Evolutionary conservation across 805 yeast genomes (phyloP).

Genomic region (Yamadazyma insecticola): DNA sequence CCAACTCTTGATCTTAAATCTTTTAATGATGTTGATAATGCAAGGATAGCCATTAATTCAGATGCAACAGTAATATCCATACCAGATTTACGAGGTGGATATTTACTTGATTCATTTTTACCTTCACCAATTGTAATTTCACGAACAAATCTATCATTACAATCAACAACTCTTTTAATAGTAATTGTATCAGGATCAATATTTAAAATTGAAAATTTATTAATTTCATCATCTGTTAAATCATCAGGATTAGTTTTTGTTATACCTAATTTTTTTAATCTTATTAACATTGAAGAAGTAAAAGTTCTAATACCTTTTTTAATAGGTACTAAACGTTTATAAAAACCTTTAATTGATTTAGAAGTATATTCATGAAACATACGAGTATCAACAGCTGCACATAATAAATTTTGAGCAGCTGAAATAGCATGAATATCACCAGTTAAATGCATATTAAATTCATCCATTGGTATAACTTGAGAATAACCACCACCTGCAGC

Average conservation of each 20-base stretch:
- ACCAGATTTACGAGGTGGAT: constrained; percentile 79
- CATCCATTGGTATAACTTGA: constrained; percentile 87
- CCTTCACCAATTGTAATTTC: constrained; percentile 89
- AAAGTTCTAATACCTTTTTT: constrained; percentile 78
- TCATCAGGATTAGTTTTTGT: constrained; percentile 73
- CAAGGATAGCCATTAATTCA: constrained; percentile 94
- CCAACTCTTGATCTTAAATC: constrained; percentile 90
- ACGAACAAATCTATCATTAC: constrained; percentile 87
- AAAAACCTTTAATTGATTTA: constrained; percentile 70
- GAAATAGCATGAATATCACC: constrained; percentile 86
- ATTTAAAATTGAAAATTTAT: constrained; percentile 73
- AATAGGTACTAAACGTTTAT: constrained; percentile 79
- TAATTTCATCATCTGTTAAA: constrained; percentile 71
- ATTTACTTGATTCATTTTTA: constrained; percentile 77
- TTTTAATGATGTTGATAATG: constrained; percentile 68
- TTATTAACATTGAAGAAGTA: constrained; percentile 71
- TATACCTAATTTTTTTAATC: constrained; percentile 80
- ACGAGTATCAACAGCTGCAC: constrained; percentile 84
- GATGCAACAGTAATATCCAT: constrained; percentile 96
- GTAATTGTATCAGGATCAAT: constrained; percentile 89
- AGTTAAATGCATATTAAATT: constrained; percentile 79
- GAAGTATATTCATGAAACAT: constrained; percentile 83
- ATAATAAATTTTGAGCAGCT: constrained; percentile 73
- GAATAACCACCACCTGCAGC: constrained; percentile 91
- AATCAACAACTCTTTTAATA: constrained; percentile 90